These are phyloP conservation scores for Magnaporthiopsis incrustans DNA, from an alignment of 2,329 filamentous ascomycete genomes.

Conservation along the genomic window DNA sequence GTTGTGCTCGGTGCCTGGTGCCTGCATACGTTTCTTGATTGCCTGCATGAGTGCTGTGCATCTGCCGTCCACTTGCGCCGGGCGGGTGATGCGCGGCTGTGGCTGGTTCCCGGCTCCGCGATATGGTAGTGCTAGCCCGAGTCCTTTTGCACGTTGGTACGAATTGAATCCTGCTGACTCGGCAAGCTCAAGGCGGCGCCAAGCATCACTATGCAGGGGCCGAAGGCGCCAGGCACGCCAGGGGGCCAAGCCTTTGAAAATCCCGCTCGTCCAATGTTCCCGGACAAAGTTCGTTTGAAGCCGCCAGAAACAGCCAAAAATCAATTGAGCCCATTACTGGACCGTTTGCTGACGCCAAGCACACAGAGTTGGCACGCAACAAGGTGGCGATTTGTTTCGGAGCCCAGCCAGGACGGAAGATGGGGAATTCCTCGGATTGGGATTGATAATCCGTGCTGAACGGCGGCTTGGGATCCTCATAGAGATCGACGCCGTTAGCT, in stretches of 20 bases:
- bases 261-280: neutral
- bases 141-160: neutral
- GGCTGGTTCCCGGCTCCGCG: too few species aligned
- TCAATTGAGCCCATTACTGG: neutral
- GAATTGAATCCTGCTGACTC: neutral
- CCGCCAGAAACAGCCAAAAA: neutral
- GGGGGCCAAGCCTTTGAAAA: neutral
- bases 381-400: slow-evolving; percentile 1
- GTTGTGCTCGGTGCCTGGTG: neutral
- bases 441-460: neutral
- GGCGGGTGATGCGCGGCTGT: neutral
- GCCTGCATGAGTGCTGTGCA: neutral
- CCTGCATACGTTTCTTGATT: neutral
- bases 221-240: too few species aligned
- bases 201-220: too few species aligned
- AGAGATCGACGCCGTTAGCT: neutral
- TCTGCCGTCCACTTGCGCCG: neutral
- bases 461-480: neutral
- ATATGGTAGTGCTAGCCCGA: neutral
- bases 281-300: neutral
- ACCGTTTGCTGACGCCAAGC: neutral
- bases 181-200: too few species aligned
- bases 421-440: neutral
- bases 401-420: neutral
- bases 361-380: neutral